These are phyloP conservation scores for Citrullus amarus DNA, from an alignment of 306 rosid genomes.

Conservation along the genomic window DNA sequence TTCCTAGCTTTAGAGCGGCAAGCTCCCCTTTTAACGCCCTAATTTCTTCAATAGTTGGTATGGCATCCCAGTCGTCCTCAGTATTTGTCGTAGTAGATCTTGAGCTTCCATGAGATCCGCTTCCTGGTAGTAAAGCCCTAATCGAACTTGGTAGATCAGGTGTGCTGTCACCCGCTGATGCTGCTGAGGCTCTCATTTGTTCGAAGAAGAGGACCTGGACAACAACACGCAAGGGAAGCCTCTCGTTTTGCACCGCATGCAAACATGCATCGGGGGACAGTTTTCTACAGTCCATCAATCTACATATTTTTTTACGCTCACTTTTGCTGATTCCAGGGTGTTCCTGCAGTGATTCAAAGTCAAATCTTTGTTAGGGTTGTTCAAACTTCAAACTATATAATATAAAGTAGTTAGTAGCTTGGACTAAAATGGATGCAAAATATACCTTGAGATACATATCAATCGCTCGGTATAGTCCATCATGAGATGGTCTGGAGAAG, in stretches of 20 bases:
- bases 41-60: slow-evolving; percentile 59
- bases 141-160: slow-evolving; percentile 57
- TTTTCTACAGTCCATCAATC: slow-evolving; percentile 84
- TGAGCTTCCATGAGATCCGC: slow-evolving; percentile 72
- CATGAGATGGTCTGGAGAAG: slow-evolving; percentile 67
- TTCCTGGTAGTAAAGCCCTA: slow-evolving; percentile 48
- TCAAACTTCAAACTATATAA: not conserved
- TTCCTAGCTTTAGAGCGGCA: slow-evolving; percentile 18
- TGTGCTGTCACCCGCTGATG: slow-evolving; percentile 45
- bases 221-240: slow-evolving; percentile 71
- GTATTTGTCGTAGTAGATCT: slow-evolving; percentile 75
- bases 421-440: not conserved
- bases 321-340: slow-evolving; percentile 84
- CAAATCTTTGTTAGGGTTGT: not conserved
- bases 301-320: slow-evolving; percentile 73
- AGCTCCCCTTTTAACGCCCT: slow-evolving; percentile 62
- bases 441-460: slow-evolving; percentile 77
- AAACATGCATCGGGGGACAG: slow-evolving; percentile 80
- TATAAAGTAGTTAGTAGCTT: not conserved
- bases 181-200: slow-evolving; percentile 53
- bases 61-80: slow-evolving; percentile 79
- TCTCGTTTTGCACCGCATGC: slow-evolving; percentile 90
- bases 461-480: slow-evolving; percentile 80
- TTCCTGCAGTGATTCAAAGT: slow-evolving; percentile 36
- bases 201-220: slow-evolving; percentile 96